Evolutionary conservation across 768 basidiomycete species (phyloP), one percentile per base, ranked within the genome.

Genomic region (Epithele typhae): DNA sequence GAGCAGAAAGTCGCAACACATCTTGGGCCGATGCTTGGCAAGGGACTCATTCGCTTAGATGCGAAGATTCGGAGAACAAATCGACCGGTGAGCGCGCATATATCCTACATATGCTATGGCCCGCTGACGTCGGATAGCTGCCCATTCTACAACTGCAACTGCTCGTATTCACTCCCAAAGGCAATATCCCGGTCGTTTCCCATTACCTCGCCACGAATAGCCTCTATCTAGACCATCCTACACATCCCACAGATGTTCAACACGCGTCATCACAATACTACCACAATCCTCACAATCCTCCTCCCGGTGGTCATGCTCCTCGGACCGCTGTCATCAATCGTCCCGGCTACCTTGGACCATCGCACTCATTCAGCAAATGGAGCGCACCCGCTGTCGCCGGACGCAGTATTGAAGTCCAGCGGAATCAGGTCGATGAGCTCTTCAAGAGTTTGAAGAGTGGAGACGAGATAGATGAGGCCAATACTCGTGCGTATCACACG

Each of bases 101-200:
- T n/a, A 36, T 36, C 18, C 8, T 56, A 39, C 37, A 25, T 56
- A 9, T 1, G 15, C 9, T 7, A 21, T n/a, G 8, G 45, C 40
- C 15, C 40, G 44, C 55, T 45, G 55, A 44, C 42, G 32, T 45
- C 25, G 42, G 49, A 9, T 64, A 94, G 90, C 74, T 87, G 43
- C 87, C 88, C 39, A 88, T 92, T 45, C 72, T 95, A 37, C 80
- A 84, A 18, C 73, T 97, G 15, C 85, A 87, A 59, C 77, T 96
- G 65, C 79, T 96, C 32, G 82, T 97, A 24, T 95, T 88, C 66
- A 95, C 95, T 5, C 91, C 92, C 4, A 96, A 95, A 64, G 89
- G 91, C 25, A 93, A 97, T 66, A 86, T 98, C 52, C 69, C 75
- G 25, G 82, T 86, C 45, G 86, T 99, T 51, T 83, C 89, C 52